Evolutionary conservation across 2,329 filamentous ascomycete genomes (phyloP).

Genomic region (Dryadomyces quercivorus): DNA sequence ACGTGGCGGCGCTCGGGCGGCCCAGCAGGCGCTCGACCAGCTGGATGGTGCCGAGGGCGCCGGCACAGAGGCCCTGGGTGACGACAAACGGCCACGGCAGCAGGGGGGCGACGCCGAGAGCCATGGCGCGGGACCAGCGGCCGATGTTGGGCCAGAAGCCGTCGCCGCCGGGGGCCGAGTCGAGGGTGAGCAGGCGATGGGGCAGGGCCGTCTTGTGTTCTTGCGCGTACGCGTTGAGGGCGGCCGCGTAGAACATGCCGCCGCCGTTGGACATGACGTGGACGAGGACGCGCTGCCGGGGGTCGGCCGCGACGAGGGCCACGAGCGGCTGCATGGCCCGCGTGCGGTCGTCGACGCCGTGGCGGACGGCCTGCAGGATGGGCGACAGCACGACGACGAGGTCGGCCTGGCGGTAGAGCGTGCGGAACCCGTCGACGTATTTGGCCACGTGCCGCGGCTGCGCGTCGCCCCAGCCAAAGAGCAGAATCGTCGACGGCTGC

Average conservation of each 20-base stretch:
- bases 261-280: constrained; percentile 5
- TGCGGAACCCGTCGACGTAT: background rate
- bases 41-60: background rate
- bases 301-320: background rate
- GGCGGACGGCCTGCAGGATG: background rate
- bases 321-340: background rate
- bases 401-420: background rate
- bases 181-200: background rate
- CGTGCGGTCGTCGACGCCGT: background rate
- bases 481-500: background rate
- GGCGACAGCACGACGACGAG: constrained; percentile 2
- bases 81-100: background rate
- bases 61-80: background rate
- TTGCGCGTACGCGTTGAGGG: background rate
- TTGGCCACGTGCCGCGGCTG: constrained; percentile 1
- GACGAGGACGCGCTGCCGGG: background rate
- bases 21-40: background rate
- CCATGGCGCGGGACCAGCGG: background rate
- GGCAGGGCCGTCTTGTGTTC: background rate
- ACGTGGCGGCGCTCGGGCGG: background rate
- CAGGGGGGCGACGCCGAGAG: background rate
- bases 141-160: background rate
- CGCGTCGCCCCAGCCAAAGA: constrained; percentile 3
- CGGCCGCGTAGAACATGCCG: background rate
- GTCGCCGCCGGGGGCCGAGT: constrained; percentile 2